Base-by-base conservation (phyloP, 306 rosid species). In the Sesbania bispinosa region DNA sequence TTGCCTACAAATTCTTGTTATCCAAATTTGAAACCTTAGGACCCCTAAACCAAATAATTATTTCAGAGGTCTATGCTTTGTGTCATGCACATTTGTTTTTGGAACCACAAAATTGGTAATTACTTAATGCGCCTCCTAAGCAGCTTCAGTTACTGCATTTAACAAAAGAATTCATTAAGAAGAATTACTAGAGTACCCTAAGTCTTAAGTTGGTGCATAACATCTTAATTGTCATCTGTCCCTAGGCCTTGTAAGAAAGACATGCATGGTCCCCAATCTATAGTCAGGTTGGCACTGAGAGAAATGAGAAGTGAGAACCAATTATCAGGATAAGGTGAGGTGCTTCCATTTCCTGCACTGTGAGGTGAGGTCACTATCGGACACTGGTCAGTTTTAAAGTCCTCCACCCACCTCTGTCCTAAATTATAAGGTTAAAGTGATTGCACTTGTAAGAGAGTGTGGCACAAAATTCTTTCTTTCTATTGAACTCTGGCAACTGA, bases 271-370 rank as follows among this genome's bases (percentile, higher is more conserved):
- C 85, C 85, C 77, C 45, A 35, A 41, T 42, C 47, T 32, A 51
- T 23, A 23, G 69, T 38, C 18, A 26, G n/a, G 75, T 65, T 76
- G 78, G 78, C 66, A 64, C 32, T 29, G 69, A 46, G 69, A 46
- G 63, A 75, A 75, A 58, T 35, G 47, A 46, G 39, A 65, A 27
- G 29, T 33, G 57, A 7, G 53, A 58, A 55, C 36, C 38, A 39
- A 69, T 46, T 62, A 35, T 50, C 9, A 67, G 42, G 87, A 82
- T 67, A 81, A 84, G 77, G 77, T 63, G 82, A 82, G 84, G 82
- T 33, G 86, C 68, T 75, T 80, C 69, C 46, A 62, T 61, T 67
- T 58, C 61, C 71, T 60, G 50, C 24, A 42, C 9, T 26, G 67
- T 75, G 74, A 35, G 58, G 67, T 75, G 74, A 35, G 58, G 80